These are phyloP conservation scores for Trametes elegans DNA, from an alignment of 768 basidiomycete genomes.

Conservation along the genomic window DNA sequence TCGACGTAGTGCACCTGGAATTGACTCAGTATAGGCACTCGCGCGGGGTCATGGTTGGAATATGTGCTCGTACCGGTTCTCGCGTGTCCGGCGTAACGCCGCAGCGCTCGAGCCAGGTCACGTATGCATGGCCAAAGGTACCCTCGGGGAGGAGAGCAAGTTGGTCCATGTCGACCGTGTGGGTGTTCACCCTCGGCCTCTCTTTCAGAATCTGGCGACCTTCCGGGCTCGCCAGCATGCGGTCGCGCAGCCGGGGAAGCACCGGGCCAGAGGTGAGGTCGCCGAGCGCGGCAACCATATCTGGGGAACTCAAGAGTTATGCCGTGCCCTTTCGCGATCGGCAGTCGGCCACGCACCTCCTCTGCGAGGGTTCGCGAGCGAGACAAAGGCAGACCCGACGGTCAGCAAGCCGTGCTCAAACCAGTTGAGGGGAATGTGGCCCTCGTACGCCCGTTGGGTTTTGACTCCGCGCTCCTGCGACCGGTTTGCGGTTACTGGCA, in stretches of 20 bases:
- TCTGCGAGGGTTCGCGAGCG: slow-evolving; percentile 75
- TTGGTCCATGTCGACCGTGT: slow-evolving; percentile 67
- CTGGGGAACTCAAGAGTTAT: slow-evolving; percentile 38
- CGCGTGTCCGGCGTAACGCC: slow-evolving; percentile 92
- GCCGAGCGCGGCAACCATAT: slow-evolving; percentile 93
- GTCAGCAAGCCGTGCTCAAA: slow-evolving; percentile 87
- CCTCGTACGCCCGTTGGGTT: slow-evolving; percentile 58
- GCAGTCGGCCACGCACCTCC: slow-evolving; percentile 52
- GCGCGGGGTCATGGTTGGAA: too few relatives aligned
- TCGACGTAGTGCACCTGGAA: slow-evolving; percentile 90
- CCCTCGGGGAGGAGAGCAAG: slow-evolving; percentile 70
- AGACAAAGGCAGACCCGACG: slow-evolving; percentile 81
- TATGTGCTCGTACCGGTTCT: slow-evolving; percentile 60
- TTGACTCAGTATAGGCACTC: neutral
- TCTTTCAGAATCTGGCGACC: slow-evolving; percentile 83
- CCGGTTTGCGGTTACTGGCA: neutral
- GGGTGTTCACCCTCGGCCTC: slow-evolving; percentile 76
- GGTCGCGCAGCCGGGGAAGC: slow-evolving; percentile 71
- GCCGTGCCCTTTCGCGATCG: neutral
- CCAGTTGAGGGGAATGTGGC: slow-evolving; percentile 76
- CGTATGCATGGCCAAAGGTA: slow-evolving; percentile 83
- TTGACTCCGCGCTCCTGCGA: slow-evolving; percentile 18
- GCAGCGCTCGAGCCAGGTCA: slow-evolving; percentile 86
- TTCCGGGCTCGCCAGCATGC: slow-evolving; percentile 76
- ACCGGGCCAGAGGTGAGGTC: slow-evolving; percentile 87